A percentile compares a stretch with the other conserved stretches of the same genome.
Conservation (phyloP, 2,329 filamentous ascomycete genomes). For the Exophiala dermatitidis region DNA sequence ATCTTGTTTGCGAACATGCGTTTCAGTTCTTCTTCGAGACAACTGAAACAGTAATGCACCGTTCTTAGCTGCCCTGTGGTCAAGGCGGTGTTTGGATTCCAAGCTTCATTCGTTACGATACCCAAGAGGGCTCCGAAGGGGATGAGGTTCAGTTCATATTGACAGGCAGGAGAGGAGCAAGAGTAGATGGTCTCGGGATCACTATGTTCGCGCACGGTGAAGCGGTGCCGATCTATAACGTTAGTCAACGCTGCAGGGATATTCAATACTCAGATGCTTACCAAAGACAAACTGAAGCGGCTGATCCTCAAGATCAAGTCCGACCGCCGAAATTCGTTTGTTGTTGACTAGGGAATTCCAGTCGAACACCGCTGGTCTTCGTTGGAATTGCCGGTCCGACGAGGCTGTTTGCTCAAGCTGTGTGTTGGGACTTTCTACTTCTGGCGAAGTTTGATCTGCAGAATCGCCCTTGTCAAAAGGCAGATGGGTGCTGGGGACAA, state of each 20-base stretch:
- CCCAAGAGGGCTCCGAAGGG: conserved; percentile 5
- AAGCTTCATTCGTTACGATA: conserved; percentile 1
- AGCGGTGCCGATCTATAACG: not conserved
- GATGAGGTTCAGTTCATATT: conserved; percentile 7
- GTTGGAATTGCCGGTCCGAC: not conserved
- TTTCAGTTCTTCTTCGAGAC: conserved; percentile 3
- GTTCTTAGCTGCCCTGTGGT: not conserved
- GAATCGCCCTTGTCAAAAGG: not conserved
- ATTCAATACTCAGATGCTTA: not conserved
- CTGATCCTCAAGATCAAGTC: not conserved
- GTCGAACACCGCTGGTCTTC: not conserved
- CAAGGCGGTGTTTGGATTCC: not conserved
- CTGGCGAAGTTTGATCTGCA: not conserved
- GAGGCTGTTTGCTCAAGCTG: not conserved
- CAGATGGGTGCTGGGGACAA: conserved; percentile 7
- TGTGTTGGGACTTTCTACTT: not conserved
- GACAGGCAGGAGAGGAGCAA: conserved; percentile 10
- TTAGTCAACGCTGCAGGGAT: not conserved
- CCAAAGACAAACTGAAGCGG: conserved; percentile 1
- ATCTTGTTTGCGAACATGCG: not conserved
- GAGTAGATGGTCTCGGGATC: conserved; percentile 2
- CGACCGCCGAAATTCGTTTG: not conserved
- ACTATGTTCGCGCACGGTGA: conserved; percentile 7
- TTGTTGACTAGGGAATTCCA: not conserved
- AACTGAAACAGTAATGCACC: conserved; percentile 9